Percentiles rank a stretch among this genome's conserved stretches.
These are phyloP conservation scores for Salinomyces thailandicus DNA, from an alignment of 2,329 filamentous ascomycete species.

Conservation along the genomic window DNA sequence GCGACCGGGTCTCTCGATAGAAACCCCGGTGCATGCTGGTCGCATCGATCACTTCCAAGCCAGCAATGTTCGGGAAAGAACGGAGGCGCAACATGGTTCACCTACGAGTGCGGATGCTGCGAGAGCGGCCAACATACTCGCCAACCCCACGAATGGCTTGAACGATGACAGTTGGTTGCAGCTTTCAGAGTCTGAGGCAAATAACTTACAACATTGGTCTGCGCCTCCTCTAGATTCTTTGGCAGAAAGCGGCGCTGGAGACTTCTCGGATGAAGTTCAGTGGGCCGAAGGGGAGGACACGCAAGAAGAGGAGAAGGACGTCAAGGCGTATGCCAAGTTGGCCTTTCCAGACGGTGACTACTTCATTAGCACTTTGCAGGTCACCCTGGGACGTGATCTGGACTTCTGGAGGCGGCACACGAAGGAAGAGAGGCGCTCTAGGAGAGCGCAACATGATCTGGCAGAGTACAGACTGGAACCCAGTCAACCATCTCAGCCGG, in stretches of 20 bases:
- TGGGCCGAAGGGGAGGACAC: conserved; percentile 1
- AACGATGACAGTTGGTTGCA: background rate
- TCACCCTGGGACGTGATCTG: conserved; percentile 60
- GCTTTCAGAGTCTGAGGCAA: background rate
- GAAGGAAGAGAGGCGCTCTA: background rate
- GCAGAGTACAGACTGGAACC: conserved; percentile 20
- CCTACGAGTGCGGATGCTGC: conserved; percentile 6
- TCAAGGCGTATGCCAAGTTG: conserved; percentile 54
- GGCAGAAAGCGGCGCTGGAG: background rate
- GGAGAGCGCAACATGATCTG: conserved; percentile 12
- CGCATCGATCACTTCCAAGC: conserved; percentile 5
- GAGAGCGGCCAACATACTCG: conserved; percentile 6
- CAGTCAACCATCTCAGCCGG: conserved; percentile 18
- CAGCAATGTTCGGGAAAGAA: conserved; percentile 9
- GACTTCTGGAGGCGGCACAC: conserved; percentile 9
- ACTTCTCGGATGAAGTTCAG: background rate
- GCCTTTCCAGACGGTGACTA: conserved; percentile 67
- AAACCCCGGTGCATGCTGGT: conserved; percentile 1
- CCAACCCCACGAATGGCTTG: conserved; percentile 1
- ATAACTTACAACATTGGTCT: background rate
- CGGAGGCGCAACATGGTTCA: conserved; percentile 3
- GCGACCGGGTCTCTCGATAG: background rate
- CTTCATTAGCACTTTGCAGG: conserved; percentile 64
- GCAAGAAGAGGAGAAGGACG: conserved; percentile 16
- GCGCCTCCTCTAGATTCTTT: conserved; percentile 1